phyloP scores from a whole-genome alignment of 768 basidiomycete species.

The Tricholoma flavovirens region DNA sequence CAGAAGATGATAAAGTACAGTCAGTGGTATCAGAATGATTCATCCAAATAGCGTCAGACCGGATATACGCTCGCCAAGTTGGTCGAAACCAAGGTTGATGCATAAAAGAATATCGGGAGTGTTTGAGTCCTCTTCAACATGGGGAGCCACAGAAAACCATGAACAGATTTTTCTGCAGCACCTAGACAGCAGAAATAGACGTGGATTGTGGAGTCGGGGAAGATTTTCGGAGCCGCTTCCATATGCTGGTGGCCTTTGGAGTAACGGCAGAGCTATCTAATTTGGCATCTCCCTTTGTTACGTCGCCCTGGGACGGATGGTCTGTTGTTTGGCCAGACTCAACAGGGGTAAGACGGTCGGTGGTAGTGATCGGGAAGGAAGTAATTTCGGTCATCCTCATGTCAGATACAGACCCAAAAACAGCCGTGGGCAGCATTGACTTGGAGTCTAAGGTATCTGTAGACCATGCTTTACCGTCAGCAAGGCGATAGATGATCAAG shows the following conservation, averaged over 20 bases:
- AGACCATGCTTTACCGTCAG: conserved; percentile 41
- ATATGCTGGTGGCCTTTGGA: neutral
- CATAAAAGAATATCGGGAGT: too few species aligned
- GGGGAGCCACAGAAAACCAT: neutral
- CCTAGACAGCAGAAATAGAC: neutral
- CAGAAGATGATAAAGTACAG: too few species aligned
- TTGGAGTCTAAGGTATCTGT: conserved; percentile 19
- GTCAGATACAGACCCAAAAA: conserved; percentile 3
- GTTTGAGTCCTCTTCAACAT: too few species aligned
- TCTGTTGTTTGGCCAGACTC: neutral
- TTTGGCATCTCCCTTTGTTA: neutral
- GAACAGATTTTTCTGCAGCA: neutral
- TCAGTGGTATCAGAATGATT: too few species aligned
- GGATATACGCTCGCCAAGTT: neutral
- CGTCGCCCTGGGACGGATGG: neutral
- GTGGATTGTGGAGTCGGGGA: neutral
- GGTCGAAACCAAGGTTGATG: too few species aligned
- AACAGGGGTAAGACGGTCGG: neutral
- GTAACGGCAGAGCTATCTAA: neutral
- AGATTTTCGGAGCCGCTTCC: neutral
- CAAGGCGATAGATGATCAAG: conserved; percentile 43
- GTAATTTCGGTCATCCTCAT: conserved; percentile 1
- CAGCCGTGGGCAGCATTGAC: conserved; percentile 13
- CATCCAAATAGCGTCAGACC: too few species aligned
- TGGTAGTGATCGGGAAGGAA: neutral